Percentiles rank a stretch among this genome's conserved stretches.
phyloP scores from a whole-genome alignment of 148 eudicot genomes.

The Silene latifolia region DNA sequence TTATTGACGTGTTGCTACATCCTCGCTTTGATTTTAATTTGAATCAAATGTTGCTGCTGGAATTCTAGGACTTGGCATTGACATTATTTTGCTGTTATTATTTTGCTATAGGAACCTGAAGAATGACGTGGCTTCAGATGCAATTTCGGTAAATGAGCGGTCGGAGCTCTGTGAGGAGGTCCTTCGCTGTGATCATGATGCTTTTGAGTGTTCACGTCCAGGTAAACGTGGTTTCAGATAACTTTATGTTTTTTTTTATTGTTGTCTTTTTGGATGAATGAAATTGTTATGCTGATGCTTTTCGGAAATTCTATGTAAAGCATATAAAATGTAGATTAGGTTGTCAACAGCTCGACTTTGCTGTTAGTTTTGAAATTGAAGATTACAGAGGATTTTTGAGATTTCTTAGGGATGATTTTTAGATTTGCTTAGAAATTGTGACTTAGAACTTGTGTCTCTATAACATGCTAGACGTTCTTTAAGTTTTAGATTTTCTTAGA shows the following conservation, averaged over 20 bases:
- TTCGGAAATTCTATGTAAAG: not conserved
- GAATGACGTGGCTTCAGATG: constrained; percentile 35
- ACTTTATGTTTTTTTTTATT: not conserved
- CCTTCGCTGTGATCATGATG: constrained; percentile 49
- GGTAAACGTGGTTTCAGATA: constrained; percentile 49
- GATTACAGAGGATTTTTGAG: not conserved
- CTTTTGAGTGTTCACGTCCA: constrained; percentile 55
- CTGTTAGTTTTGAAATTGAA: not conserved
- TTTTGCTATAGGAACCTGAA: constrained; percentile 60
- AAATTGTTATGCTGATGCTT: not conserved
- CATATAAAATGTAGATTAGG: not conserved
- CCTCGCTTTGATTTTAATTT: not conserved
- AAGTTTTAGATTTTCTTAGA: not conserved
- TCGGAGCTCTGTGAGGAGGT: constrained; percentile 67
- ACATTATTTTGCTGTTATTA: not conserved
- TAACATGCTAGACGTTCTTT: not conserved
- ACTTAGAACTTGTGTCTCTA: too few relatives aligned
- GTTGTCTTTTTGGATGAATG: not conserved
- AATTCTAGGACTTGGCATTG: not conserved
- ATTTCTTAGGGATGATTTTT: not conserved
- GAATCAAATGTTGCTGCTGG: not conserved
- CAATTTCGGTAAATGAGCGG: constrained; percentile 36
- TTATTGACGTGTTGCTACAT: not conserved
- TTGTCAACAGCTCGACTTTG: not conserved
- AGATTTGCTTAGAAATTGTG: not conserved